Evolutionary conservation across 1,139 yeast species (phyloP).

Genomic region (Groenewaldozyma sp.): DNA sequence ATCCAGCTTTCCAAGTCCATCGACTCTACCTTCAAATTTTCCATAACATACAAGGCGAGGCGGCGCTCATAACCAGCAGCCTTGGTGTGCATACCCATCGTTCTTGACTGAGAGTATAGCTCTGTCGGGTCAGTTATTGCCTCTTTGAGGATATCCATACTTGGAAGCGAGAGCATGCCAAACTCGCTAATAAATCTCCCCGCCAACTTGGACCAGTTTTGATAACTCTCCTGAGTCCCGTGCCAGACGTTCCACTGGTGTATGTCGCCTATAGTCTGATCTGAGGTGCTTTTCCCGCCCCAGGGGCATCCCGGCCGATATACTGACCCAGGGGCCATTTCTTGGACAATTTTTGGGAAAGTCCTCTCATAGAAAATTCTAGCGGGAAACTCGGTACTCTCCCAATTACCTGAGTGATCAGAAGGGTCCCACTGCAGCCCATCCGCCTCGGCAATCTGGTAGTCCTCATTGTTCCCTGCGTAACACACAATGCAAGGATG

Average conservation of each 20-base stretch:
- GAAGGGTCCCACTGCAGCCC: conserved; percentile 29
- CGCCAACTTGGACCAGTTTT: conserved; percentile 36
- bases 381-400: conserved; percentile 36
- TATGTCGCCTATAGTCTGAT: conserved; percentile 36
- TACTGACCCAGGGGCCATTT: conserved; percentile 25
- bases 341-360: conserved; percentile 29
- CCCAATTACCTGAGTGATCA: conserved; percentile 26
- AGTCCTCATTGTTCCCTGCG: conserved; percentile 38
- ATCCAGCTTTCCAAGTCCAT: conserved; percentile 37
- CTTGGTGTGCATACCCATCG: conserved; percentile 35
- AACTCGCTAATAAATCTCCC: conserved; percentile 42
- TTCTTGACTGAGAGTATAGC: conserved; percentile 33
- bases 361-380: conserved; percentile 34
- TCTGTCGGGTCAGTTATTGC: conserved; percentile 31
- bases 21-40: conserved; percentile 31
- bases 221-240: conserved; percentile 38
- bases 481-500: conserved; percentile 23
- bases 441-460: conserved; percentile 36
- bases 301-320: conserved; percentile 41
- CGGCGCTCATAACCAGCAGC: conserved; percentile 40
- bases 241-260: conserved; percentile 49
- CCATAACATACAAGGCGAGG: conserved; percentile 38
- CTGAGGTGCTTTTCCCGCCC: conserved; percentile 32
- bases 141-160: conserved; percentile 25
- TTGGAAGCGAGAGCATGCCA: conserved; percentile 40